These are phyloP conservation scores for Sporormia fimetaria DNA, from an alignment of 495 filamentous ascomycete genomes.

Conservation along the genomic window DNA sequence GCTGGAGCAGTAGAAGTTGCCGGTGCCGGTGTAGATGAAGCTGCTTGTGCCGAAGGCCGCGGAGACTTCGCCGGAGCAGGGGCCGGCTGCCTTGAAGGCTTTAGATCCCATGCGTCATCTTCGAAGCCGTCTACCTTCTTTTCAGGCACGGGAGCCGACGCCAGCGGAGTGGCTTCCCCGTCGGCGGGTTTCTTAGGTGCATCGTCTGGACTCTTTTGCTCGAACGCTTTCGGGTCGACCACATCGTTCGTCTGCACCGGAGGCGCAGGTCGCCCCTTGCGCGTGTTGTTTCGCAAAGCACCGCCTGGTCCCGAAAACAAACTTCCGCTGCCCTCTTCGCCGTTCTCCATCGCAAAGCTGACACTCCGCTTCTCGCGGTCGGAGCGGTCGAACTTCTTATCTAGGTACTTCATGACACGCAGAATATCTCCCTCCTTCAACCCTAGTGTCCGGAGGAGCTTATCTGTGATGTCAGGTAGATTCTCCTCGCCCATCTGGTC, in stretches of 20 bases:
- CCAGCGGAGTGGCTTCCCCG: slow-evolving; percentile 39
- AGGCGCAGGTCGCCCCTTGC: slow-evolving; percentile 80
- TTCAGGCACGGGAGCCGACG: slow-evolving; percentile 37
- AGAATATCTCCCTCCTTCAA: slow-evolving; percentile 93
- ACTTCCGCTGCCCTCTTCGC: slow-evolving; percentile 47
- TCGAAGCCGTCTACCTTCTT: slow-evolving; percentile 61
- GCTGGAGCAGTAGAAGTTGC: slow-evolving; percentile 54
- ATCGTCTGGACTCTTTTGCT: slow-evolving; percentile 46
- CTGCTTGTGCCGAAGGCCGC: slow-evolving; percentile 30
- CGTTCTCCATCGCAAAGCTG: slow-evolving; percentile 47
- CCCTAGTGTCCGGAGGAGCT: slow-evolving; percentile 71
- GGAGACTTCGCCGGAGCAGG: slow-evolving; percentile 33
- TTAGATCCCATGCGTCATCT: slow-evolving; percentile 95
- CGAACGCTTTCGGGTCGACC: slow-evolving; percentile 79
- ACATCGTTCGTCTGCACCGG: slow-evolving; percentile 71
- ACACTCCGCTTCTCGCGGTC: slow-evolving; percentile 48
- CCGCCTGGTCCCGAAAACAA: slow-evolving; percentile 89
- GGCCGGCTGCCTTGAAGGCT: slow-evolving; percentile 60
- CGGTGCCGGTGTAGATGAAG: slow-evolving; percentile 40
- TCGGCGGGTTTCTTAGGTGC: slow-evolving; percentile 36
- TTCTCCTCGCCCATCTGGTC: slow-evolving; percentile 95
- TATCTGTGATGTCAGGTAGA: slow-evolving; percentile 72
- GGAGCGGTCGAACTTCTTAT: slow-evolving; percentile 63
- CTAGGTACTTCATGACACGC: slow-evolving; percentile 81
- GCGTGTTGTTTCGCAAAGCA: slow-evolving; percentile 81